Conservation (phyloP, 2,329 filamentous ascomycete species). For the Thielaviopsis euricoi region DNA sequence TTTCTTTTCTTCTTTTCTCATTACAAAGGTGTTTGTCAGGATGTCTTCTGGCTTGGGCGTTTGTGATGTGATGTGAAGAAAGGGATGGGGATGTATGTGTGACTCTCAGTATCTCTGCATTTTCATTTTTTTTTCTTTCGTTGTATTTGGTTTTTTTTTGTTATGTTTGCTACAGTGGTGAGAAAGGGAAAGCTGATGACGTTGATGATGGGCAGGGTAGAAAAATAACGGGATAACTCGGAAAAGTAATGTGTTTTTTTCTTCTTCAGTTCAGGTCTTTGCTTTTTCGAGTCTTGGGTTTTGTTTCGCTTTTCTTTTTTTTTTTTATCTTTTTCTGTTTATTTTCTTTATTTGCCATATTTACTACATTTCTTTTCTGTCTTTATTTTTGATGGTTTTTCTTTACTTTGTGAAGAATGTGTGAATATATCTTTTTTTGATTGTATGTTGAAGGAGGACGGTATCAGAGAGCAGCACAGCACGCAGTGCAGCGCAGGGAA, state of each 20-base stretch:
- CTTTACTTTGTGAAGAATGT: neutral
- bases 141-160: neutral
- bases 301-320: neutral
- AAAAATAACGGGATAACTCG: constrained; percentile 7
- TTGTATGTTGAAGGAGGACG: no score
- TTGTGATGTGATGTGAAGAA: neutral
- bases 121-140: neutral
- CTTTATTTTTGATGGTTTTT: neutral
- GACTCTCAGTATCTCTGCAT: neutral
- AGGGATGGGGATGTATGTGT: neutral
- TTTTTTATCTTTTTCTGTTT: neutral
- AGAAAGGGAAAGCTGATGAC: neutral
- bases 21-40: neutral
- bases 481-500: no score
- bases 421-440: neutral
- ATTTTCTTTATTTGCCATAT: neutral
- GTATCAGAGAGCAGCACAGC: no score
- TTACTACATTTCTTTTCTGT: neutral
- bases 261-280: neutral
- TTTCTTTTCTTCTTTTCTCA: neutral
- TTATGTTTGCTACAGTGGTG: neutral
- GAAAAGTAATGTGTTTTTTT: constrained; percentile 7
- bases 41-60: neutral
- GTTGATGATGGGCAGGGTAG: constrained; percentile 1
- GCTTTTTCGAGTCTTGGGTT: neutral